Evolutionary conservation across 2,329 filamentous ascomycete species (phyloP).

Genomic region (Nannizzia gypsea): DNA sequence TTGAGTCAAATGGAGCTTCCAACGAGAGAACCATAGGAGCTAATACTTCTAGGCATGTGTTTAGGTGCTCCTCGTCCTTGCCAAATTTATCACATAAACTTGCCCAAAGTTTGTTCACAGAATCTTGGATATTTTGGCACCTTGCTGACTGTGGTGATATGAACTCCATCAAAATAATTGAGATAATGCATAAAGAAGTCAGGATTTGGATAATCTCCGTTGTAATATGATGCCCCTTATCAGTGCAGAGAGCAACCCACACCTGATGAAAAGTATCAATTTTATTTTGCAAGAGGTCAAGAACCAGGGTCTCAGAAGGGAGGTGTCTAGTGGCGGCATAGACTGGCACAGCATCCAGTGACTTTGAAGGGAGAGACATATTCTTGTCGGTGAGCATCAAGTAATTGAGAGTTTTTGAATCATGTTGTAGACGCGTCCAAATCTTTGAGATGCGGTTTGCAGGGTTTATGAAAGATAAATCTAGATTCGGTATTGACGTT

Average conservation of each 20-base stretch:
- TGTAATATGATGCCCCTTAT: constrained; percentile 37
- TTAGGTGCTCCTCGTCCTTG: constrained; percentile 18
- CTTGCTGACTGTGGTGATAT: constrained; percentile 23
- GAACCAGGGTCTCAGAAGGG: constrained; percentile 27
- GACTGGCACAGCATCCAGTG: constrained; percentile 13
- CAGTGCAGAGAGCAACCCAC: constrained; percentile 33
- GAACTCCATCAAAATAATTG: constrained; percentile 27
- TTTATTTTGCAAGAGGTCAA: constrained; percentile 38
- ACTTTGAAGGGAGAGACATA: not conserved
- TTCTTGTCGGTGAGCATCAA: constrained; percentile 32
- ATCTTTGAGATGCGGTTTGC: constrained; percentile 24
- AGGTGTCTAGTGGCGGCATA: constrained; percentile 21
- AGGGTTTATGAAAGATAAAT: constrained; percentile 18
- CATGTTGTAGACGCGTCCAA: constrained; percentile 32
- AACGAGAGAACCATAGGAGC: constrained; percentile 23
- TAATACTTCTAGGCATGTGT: constrained; percentile 25
- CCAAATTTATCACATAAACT: constrained; percentile 25
- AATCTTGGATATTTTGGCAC: constrained; percentile 21
- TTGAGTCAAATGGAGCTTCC: constrained; percentile 14
- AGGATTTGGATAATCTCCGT: constrained; percentile 40
- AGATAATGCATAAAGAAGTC: constrained; percentile 38
- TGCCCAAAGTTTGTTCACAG: constrained; percentile 24
- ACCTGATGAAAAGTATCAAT: constrained; percentile 34
- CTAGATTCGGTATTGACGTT: constrained; percentile 23
- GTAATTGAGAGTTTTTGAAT: constrained; percentile 37